Evolutionary conservation across 2,329 filamentous ascomycete genomes (phyloP).

Genomic region (Pezicula radicicola): DNA sequence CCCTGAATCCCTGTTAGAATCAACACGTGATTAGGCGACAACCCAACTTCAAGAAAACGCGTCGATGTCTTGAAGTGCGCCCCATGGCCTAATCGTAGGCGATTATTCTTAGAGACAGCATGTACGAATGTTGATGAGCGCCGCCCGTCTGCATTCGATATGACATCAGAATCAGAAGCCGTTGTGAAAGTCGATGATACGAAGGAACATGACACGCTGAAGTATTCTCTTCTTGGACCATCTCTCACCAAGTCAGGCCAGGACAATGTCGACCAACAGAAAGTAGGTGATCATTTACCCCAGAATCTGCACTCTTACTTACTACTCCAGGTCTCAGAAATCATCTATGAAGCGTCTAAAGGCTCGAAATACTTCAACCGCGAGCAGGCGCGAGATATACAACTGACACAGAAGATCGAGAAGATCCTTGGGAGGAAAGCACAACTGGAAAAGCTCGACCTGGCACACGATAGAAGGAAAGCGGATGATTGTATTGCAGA

Average conservation of each 20-base stretch:
- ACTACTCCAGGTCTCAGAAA: slow-evolving; percentile 70
- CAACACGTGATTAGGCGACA: too few relatives aligned
- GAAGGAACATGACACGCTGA: slow-evolving; percentile 63
- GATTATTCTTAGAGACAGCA: too few relatives aligned
- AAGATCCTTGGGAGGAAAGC: slow-evolving; percentile 73
- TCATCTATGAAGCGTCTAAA: slow-evolving; percentile 96
- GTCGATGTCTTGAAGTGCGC: too few relatives aligned
- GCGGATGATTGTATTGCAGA: slow-evolving; percentile 80
- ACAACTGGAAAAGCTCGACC: slow-evolving; percentile 71
- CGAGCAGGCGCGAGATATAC: slow-evolving; percentile 78
- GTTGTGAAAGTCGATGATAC: slow-evolving; percentile 4
- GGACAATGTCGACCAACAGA: slow-evolving; percentile 87
- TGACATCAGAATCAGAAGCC: slow-evolving; percentile 12
- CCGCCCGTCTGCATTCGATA: slow-evolving; percentile 14
- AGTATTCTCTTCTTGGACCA: slow-evolving; percentile 85
- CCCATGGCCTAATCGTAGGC: too few relatives aligned
- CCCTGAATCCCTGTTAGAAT: background rate
- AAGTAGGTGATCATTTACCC: slow-evolving; percentile 42
- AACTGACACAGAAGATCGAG: slow-evolving; percentile 81
- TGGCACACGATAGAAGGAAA: slow-evolving; percentile 68
- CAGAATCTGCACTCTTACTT: slow-evolving; percentile 2
- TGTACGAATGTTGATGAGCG: background rate
- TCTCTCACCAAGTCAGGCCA: slow-evolving; percentile 93
- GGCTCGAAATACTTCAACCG: slow-evolving; percentile 95
- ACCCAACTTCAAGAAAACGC: too few relatives aligned